Base-by-base conservation (phyloP, 1,284 basidiomycete genomes). In the Omphalotus olearius region DNA sequence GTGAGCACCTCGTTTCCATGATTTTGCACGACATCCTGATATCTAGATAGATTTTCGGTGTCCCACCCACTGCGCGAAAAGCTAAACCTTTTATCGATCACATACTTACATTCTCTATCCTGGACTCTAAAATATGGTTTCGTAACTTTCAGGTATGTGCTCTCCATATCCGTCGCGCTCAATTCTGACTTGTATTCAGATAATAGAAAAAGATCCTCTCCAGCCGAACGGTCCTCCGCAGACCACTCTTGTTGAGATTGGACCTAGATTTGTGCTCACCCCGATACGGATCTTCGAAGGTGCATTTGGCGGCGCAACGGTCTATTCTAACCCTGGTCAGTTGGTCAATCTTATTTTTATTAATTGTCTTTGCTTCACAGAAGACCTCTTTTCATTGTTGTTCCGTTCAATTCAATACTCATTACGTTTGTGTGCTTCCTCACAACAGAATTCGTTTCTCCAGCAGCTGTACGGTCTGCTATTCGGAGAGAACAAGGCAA, bases 221-320 rank as follows among this genome's bases (percentile, higher is more conserved):
- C 83, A 87, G 59, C 84, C 85, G 3, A 88, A 83, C 59, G 83
- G 80, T 4, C 81, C 82, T 4, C 88, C 91, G 1, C 82, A 88
- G 56, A 93, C 80, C 48, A 84, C 85, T 14, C 77, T 98, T 17
- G 82, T 94, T 20, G 94, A 98, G 72, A 98, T 99, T 57, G 97
- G 97, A 5, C 97, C 97, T 18, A 85, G 97, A 44, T 97, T 99
- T 68, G 97, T 99, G 33, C 76, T 99, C 47, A 97, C 93, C 36
- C 97, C 97, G 6, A 98, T 99, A 64, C 87, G 93, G 52, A 95
- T 99, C 58, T 99, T 99, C 65, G 97, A 99, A 69, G 97, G 97
- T 26, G 92, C 92, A 6, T 98, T 98, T 69, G 82, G 86, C 54
- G 97, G 97, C 14, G 92, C 93, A 20, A 98, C 94, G 3, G 86